Percentiles rank a stretch among this genome's conserved stretches.
Evolutionary conservation across 108 stramenopile genomes (phyloP).

Genomic region (Stephanodiscus triporus): DNA sequence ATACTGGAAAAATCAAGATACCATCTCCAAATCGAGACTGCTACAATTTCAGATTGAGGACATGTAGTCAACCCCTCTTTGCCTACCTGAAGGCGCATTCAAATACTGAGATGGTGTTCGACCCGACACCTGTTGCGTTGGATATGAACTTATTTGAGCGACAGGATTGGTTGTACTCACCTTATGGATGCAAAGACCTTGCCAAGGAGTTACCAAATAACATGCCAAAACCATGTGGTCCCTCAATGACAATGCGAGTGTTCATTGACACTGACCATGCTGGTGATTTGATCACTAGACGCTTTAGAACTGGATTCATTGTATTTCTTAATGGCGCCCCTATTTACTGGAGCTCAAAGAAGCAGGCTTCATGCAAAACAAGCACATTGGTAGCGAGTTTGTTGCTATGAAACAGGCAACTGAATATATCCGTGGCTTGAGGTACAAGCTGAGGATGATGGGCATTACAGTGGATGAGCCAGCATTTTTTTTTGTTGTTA

Average conservation of each 20-base stretch:
- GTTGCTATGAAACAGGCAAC: constrained; percentile 52
- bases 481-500: constrained; percentile 40
- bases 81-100: too few relatives aligned
- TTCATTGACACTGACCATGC: constrained; percentile 7
- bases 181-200: constrained; percentile 26
- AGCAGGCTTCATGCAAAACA: too few relatives aligned
- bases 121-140: constrained; percentile 20
- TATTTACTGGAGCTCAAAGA: constrained; percentile 53
- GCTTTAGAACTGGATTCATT: constrained; percentile 56
- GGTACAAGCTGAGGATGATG: constrained; percentile 67
- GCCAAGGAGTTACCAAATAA: constrained; percentile 20
- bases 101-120: too few relatives aligned
- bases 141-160: constrained; percentile 16
- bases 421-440: constrained; percentile 49
- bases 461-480: constrained; percentile 44
- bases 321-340: constrained; percentile 31
- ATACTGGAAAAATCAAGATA: too few relatives aligned
- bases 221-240: constrained; percentile 28
- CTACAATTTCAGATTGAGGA: too few relatives aligned
- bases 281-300: constrained; percentile 29
- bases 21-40: too few relatives aligned
- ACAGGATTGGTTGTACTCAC: constrained; percentile 28
- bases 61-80: too few relatives aligned
- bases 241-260: constrained; percentile 15
- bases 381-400: constrained; percentile 54